phyloP scores from a whole-genome alignment of 805 yeast genomes.

The Lipomyces lipofer region DNA sequence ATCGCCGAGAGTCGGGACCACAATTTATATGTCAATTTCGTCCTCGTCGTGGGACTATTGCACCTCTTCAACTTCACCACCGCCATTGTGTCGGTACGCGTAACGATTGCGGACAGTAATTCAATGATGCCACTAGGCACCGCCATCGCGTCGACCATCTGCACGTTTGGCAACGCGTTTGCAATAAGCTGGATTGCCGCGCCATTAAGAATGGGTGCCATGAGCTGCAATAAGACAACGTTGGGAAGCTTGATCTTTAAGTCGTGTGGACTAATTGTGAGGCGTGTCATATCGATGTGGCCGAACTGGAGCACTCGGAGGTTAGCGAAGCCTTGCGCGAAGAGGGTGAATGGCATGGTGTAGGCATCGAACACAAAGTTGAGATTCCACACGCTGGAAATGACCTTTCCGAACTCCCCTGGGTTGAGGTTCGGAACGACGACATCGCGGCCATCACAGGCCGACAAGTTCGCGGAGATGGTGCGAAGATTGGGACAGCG shows the following conservation, averaged over 20 bases:
- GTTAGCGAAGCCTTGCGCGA: constrained; percentile 21
- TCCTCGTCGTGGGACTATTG: background rate
- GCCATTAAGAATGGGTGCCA: constrained; percentile 4
- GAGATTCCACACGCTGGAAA: constrained; percentile 6
- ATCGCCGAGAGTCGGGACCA: constrained; percentile 14
- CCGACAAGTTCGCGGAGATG: constrained; percentile 8
- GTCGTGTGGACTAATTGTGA: constrained; percentile 3
- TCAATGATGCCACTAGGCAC: constrained; percentile 20
- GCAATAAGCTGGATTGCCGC: constrained; percentile 17
- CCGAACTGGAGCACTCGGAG: constrained; percentile 8
- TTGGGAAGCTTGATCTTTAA: constrained; percentile 5
- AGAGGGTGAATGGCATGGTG: constrained; percentile 17
- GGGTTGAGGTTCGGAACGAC: constrained; percentile 7
- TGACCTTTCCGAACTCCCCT: background rate
- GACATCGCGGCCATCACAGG: constrained; percentile 11
- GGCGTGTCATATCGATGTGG: constrained; percentile 18
- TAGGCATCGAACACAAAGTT: constrained; percentile 14
- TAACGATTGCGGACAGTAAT: constrained; percentile 12
- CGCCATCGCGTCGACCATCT: constrained; percentile 5
- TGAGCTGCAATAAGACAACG: constrained; percentile 14
- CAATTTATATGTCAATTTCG: constrained; percentile 5
- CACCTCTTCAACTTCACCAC: constrained; percentile 12
- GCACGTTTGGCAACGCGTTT: constrained; percentile 14
- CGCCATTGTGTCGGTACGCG: constrained; percentile 8
- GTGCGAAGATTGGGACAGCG: constrained; percentile 13